Evolutionary conservation across 495 filamentous ascomycete genomes (phyloP).

Genomic region (Halenospora varia): DNA sequence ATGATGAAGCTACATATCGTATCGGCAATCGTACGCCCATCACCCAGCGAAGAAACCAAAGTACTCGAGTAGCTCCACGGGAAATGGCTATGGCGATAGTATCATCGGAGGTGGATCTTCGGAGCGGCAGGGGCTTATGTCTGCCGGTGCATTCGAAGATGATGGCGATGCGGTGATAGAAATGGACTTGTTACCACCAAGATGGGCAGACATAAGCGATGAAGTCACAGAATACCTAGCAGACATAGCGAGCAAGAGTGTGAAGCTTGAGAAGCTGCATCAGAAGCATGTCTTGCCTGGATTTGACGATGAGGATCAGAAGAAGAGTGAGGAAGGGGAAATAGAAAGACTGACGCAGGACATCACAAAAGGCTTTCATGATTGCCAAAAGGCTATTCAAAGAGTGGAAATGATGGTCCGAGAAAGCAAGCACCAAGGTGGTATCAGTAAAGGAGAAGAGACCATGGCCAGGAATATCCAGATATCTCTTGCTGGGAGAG

Average conservation of each 20-base stretch:
- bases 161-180: slow-evolving; percentile 92
- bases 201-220: slow-evolving; percentile 93
- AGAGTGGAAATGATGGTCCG: slow-evolving; percentile 80
- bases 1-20: slow-evolving; percentile 81
- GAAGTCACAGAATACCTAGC: slow-evolving; percentile 83
- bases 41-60: slow-evolving; percentile 83
- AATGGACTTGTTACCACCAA: slow-evolving; percentile 93
- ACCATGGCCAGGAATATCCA: slow-evolving; percentile 96
- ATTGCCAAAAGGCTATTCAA: slow-evolving; percentile 83
- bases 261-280: slow-evolving; percentile 84
- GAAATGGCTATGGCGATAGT: slow-evolving; percentile 64
- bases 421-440: slow-evolving; percentile 62
- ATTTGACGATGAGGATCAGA: slow-evolving; percentile 90
- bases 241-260: slow-evolving; percentile 76
- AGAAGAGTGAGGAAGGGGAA: slow-evolving; percentile 74
- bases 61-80: slow-evolving; percentile 50
- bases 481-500: slow-evolving; percentile 77
- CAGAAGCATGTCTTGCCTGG: slow-evolving; percentile 96
- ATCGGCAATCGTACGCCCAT: slow-evolving; percentile 96
- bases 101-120: slow-evolving; percentile 45
- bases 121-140: slow-evolving; percentile 85
- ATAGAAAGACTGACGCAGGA: slow-evolving; percentile 89
- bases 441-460: slow-evolving; percentile 76
- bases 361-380: slow-evolving; percentile 84
- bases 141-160: slow-evolving; percentile 73